Evolutionary conservation across 208 protist species (phyloP).

Genomic region (Novymonas esmeraldas): DNA sequence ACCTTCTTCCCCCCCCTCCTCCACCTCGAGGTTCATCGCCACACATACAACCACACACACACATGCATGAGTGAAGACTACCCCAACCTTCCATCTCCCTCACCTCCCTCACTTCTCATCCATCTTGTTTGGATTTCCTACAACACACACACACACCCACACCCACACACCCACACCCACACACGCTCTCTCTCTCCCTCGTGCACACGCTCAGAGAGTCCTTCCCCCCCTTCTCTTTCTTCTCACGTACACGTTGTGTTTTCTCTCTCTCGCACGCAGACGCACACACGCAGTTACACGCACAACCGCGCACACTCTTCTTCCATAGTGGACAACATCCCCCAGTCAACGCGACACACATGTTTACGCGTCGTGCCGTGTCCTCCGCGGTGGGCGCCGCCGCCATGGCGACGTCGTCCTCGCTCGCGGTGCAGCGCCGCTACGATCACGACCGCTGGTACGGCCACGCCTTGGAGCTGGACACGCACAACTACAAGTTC

Average conservation of each 20-base stretch:
- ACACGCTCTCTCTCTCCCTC: not conserved
- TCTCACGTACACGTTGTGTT: not conserved
- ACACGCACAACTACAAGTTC: constrained; percentile 88
- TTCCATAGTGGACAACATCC: too few relatives aligned
- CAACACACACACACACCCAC: not conserved
- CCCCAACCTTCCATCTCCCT: too few relatives aligned
- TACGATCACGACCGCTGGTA: constrained; percentile 90
- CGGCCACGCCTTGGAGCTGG: constrained; percentile 81
- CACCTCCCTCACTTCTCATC: too few relatives aligned
- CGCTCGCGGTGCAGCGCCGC: constrained; percentile 60
- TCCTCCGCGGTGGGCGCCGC: constrained; percentile 40
- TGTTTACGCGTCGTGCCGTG: constrained; percentile 69
- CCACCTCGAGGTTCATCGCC: too few relatives aligned
- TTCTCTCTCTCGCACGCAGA: not conserved
- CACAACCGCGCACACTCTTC: not conserved
- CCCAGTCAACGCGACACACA: not conserved
- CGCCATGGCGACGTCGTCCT: constrained; percentile 26
- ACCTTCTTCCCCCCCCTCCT: too few relatives aligned
- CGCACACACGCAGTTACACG: too few relatives aligned
- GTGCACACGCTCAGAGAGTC: not conserved
- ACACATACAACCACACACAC: too few relatives aligned
- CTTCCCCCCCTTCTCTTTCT: not conserved
- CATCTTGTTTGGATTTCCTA: too few relatives aligned
- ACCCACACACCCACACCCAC: not conserved
- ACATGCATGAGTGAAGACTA: too few relatives aligned